These are phyloP conservation scores for Sapria himalayana DNA, from an alignment of 345 rosid species.

Conservation along the genomic window DNA sequence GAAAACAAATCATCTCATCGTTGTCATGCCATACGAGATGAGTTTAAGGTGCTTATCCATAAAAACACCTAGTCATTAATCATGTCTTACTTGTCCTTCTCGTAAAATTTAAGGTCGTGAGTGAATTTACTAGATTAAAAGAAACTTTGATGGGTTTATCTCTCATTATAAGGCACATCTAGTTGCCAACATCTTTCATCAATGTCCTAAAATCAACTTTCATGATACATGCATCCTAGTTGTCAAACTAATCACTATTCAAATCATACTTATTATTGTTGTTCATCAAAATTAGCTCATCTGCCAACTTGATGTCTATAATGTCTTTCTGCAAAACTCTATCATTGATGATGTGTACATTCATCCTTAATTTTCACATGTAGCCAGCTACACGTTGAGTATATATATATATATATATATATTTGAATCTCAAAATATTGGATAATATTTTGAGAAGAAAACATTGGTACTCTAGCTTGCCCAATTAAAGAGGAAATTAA, in stretches of 20 bases:
- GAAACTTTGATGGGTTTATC: not conserved
- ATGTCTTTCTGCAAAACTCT: not conserved
- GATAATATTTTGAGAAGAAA: too few species aligned
- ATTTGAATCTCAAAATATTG: too few species aligned
- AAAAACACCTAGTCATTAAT: not conserved
- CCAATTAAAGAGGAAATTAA: too few species aligned
- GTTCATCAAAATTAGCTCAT: not conserved
- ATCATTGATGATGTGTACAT: not conserved
- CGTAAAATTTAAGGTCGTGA: not conserved
- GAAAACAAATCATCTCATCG: not conserved
- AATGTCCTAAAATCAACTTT: too few species aligned
- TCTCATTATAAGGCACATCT: not conserved
- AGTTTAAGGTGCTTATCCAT: not conserved
- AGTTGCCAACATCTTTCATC: not conserved
- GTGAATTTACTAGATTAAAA: not conserved
- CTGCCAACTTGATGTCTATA: not conserved
- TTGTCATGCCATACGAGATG: not conserved
- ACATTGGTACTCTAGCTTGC: too few species aligned
- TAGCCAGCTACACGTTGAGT: too few species aligned
- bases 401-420: too few species aligned
- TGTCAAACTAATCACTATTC: not conserved
- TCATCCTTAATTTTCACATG: too few species aligned
- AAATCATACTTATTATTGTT: not conserved
- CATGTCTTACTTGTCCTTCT: rapidly evolving
- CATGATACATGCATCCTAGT: not conserved